Evolutionary conservation across 257 asterid species (phyloP), one percentile per base, ranked within the genome.

Genomic region (Lycium barbarum): DNA sequence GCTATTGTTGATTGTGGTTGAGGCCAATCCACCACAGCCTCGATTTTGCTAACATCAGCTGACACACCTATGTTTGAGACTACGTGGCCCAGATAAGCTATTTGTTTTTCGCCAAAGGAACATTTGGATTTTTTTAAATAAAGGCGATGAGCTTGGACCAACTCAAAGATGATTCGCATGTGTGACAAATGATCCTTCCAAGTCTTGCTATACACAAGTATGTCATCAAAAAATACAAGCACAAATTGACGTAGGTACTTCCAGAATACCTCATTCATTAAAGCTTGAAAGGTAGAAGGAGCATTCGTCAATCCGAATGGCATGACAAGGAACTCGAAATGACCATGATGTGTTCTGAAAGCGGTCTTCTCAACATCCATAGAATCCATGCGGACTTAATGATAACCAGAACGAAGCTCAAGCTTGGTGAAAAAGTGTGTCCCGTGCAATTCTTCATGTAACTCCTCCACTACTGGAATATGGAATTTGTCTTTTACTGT

Each of bases 51-150:
- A 66, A 13, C 5, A 66, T 66, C 73, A 33, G 45, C 10, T 4
- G 73, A 33, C 73, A 5, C 47, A 66, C n/a, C 74, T 38, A 66
- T 66, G 74, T 67, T 67, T 67, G 74, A 67, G 20, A 14, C 49
- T 65, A 65, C 35, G 47, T 33, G 49, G 74, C 7, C n/a, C 43
- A 14, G 47, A 43, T 66, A 66, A 66, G 74, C 20, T 6, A 38
- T 10, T 66, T 35, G 47, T 13, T 66, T 66, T 66, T 18, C 15
- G 20, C 74, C 74, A 6, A 35, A 67, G 74, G 74, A 35, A 35
- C 49, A 33, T 66, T 5, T 33, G 1, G n/a, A 66, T 33, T 67
- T 67, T 26, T 6, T 1, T 12, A 67, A 67, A 67, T 67, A 35
- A 67, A 35, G 74, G 14, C n/a, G 9, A 67, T 66, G 45, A 66